These are phyloP conservation scores for Cicer bijugum DNA, from an alignment of 306 rosid genomes.

Conservation along the genomic window DNA sequence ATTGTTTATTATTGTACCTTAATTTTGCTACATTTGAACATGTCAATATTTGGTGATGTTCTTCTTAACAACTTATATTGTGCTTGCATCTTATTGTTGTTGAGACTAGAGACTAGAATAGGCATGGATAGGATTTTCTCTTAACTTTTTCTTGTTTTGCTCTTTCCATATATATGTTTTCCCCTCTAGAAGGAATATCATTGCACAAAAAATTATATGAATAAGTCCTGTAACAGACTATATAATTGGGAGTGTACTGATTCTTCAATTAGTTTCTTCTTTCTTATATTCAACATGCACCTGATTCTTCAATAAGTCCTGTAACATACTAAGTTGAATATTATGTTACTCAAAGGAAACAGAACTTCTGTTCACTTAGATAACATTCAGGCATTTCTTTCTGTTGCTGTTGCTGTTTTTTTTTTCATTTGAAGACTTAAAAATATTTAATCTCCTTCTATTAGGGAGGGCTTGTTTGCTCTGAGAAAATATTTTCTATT, in stretches of 20 bases:
- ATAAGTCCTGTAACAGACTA: background rate
- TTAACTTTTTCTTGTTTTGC: background rate
- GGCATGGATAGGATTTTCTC: slow-evolving; percentile 17
- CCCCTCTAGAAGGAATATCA: background rate
- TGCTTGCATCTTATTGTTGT: background rate
- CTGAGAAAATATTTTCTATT: background rate
- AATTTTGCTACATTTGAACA: background rate
- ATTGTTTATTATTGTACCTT: background rate
- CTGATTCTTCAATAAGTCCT: too few species aligned
- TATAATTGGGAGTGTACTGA: slow-evolving; percentile 13
- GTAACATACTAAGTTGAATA: background rate
- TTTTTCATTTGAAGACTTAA: slow-evolving; percentile 33
- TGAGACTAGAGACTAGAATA: slow-evolving; percentile 25
- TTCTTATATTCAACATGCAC: slow-evolving; percentile 19
- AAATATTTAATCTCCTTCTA: slow-evolving; percentile 9
- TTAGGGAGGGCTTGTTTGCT: background rate
- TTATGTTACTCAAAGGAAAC: slow-evolving; percentile 9
- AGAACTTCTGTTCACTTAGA: slow-evolving; percentile 13
- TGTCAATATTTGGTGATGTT: background rate
- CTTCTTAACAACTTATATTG: slow-evolving; percentile 3
- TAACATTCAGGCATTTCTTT: background rate
- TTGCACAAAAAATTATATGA: background rate
- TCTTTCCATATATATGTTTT: slow-evolving; percentile 13
- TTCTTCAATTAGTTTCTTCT: slow-evolving; percentile 1
- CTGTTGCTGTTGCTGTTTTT: background rate